phyloP scores from a whole-genome alignment of 2,329 filamentous ascomycete species.

The Aureobasidium sp. region DNA sequence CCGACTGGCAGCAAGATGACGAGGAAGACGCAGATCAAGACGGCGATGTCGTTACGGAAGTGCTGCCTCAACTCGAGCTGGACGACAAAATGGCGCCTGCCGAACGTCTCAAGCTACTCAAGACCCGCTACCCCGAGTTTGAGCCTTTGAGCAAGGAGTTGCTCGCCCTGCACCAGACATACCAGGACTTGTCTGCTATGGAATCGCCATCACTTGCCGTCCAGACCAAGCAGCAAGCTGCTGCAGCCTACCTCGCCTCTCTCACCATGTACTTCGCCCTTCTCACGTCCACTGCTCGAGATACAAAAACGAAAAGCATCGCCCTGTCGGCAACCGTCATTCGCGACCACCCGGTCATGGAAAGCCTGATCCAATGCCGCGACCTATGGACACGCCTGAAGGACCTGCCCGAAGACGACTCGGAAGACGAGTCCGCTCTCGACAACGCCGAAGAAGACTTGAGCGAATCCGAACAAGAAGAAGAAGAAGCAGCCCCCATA shows the following conservation, averaged over 20 bases:
- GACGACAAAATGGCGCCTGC: conserved; percentile 69
- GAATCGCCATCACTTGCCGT: conserved; percentile 19
- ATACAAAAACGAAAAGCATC: conserved; percentile 43
- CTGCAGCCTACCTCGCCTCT: conserved; percentile 78
- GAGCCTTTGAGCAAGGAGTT: conserved; percentile 79
- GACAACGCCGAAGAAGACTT: conserved; percentile 11
- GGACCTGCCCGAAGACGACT: conserved; percentile 40
- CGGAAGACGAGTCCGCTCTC: conserved; percentile 14
- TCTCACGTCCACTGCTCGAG: conserved; percentile 68
- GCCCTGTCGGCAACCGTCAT: conserved; percentile 71
- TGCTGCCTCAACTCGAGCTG: conserved; percentile 77
- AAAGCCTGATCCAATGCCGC: conserved; percentile 69
- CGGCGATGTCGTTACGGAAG: conserved; percentile 62
- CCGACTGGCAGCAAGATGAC: conserved; percentile 65
- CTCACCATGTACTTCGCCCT: conserved; percentile 93
- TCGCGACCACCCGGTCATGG: conserved; percentile 87
- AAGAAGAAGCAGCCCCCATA: conserved; percentile 28
- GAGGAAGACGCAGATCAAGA: conserved; percentile 37
- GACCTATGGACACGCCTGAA: conserved; percentile 73
- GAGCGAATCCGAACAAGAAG: conserved; percentile 27
- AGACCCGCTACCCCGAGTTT: conserved; percentile 84
- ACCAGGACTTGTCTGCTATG: background rate
- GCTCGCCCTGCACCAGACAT: conserved; percentile 52
- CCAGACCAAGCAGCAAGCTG: conserved; percentile 64
- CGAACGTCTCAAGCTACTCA: conserved; percentile 69